These are phyloP conservation scores for Knoxdaviesia proteae DNA, from an alignment of 2,329 filamentous ascomycete species.

Conservation along the genomic window DNA sequence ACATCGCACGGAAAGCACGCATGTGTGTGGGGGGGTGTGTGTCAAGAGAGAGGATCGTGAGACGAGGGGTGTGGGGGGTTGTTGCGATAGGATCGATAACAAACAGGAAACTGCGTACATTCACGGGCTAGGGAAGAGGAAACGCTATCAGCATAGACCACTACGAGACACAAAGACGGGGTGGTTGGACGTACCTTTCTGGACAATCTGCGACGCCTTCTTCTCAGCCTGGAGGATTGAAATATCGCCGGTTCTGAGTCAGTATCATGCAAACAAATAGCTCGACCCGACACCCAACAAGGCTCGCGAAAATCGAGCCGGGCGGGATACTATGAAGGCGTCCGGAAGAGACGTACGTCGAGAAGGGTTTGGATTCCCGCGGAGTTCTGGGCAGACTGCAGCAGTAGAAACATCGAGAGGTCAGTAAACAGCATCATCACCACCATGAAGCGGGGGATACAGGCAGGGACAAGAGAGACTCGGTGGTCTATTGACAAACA, in stretches of 20 bases:
- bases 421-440: too few relatives aligned
- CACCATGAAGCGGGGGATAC: too few relatives aligned
- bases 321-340: neutral
- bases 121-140: conserved; percentile 44
- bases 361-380: conserved; percentile 96
- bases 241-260: conserved; percentile 1
- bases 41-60: neutral
- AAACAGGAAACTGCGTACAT: conserved; percentile 32
- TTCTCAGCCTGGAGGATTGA: conserved; percentile 55
- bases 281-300: neutral
- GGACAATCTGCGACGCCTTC: conserved; percentile 97
- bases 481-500: too few relatives aligned
- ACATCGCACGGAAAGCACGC: too few relatives aligned
- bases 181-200: conserved; percentile 47
- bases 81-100: conserved; percentile 9
- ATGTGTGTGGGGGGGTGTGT: neutral
- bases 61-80: neutral
- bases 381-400: conserved; percentile 90
- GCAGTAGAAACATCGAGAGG: neutral
- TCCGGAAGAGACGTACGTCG: conserved; percentile 45
- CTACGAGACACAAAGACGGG: neutral
- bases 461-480: too few relatives aligned
- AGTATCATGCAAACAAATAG: neutral
- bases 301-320: too few relatives aligned
- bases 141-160: conserved; percentile 1